Evolutionary conservation across 169 alveolate species (phyloP).

Genomic region (Plasmodium gonderi): DNA sequence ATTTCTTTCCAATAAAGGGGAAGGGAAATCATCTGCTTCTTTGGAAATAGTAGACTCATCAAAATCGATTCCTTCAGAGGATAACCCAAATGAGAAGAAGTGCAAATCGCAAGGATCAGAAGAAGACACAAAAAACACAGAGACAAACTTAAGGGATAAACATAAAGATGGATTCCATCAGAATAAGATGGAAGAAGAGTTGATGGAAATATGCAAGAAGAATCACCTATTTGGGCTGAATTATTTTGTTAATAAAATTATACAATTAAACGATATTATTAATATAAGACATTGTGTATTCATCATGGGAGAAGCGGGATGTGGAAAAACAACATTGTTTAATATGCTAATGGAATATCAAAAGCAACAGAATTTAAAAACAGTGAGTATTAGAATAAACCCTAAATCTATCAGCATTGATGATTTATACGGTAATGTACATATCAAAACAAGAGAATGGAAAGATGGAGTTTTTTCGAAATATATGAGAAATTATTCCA

Average conservation of each 20-base stretch:
- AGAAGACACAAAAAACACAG: neutral
- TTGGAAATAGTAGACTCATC: too few relatives aligned
- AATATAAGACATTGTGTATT: constrained; percentile 96
- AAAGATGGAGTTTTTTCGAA: constrained; percentile 94
- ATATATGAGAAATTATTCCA: constrained; percentile 90
- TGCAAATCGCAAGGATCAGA: neutral
- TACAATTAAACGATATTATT: constrained; percentile 92
- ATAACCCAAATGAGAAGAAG: neutral
- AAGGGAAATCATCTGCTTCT: too few relatives aligned
- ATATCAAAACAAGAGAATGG: constrained; percentile 94
- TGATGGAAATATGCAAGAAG: constrained; percentile 48
- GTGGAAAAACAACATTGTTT: constrained; percentile 95
- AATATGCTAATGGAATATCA: constrained; percentile 93
- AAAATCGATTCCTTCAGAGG: too few relatives aligned
- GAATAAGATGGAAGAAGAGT: constrained; percentile 17
- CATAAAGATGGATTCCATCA: neutral
- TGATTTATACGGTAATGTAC: constrained; percentile 94
- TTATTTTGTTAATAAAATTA: constrained; percentile 92
- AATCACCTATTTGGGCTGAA: constrained; percentile 72
- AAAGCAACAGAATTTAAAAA: constrained; percentile 91
- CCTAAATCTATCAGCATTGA: constrained; percentile 93
- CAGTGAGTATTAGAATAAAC: constrained; percentile 92
- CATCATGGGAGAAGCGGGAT: constrained; percentile 97
- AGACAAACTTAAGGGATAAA: neutral
- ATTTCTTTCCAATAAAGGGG: constrained; percentile 94